phyloP scores from a whole-genome alignment of 169 alveolate species.

The Eimeria necatrix region DNA sequence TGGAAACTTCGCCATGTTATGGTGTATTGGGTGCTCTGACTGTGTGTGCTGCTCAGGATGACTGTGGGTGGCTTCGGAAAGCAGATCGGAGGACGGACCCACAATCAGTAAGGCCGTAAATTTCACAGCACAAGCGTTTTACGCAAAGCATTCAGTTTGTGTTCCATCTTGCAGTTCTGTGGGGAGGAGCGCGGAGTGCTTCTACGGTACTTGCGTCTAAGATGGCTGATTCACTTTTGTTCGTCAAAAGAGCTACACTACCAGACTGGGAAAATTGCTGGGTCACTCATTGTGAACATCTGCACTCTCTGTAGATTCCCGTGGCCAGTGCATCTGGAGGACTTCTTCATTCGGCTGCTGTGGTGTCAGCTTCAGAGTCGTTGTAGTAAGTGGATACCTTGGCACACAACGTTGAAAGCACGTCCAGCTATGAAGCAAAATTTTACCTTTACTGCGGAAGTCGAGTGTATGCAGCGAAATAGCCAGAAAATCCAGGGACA shows the following conservation, averaged over 20 bases:
- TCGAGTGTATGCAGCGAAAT: too few species aligned
- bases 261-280: too few species aligned
- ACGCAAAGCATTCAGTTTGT: neutral
- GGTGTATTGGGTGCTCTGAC: neutral
- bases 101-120: neutral
- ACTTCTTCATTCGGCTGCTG: conserved; percentile 55
- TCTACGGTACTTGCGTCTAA: neutral
- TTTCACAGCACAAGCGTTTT: neutral
- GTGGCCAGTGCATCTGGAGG: conserved; percentile 70
- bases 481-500: too few species aligned
- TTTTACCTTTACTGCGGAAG: too few species aligned
- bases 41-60: conserved; percentile 36
- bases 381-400: conserved; percentile 12
- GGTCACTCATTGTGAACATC: neutral
- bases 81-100: conserved; percentile 45
- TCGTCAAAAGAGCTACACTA: too few species aligned
- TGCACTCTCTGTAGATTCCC: conserved; percentile 24
- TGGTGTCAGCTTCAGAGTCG: conserved; percentile 41
- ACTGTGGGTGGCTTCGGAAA: conserved; percentile 46
- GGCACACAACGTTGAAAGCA: too few species aligned
- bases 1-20: neutral
- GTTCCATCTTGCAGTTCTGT: neutral
- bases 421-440: too few species aligned
- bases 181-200: neutral
- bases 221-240: neutral